phyloP scores from a whole-genome alignment of 1,284 basidiomycete genomes.

The Leccinum variabile region DNA sequence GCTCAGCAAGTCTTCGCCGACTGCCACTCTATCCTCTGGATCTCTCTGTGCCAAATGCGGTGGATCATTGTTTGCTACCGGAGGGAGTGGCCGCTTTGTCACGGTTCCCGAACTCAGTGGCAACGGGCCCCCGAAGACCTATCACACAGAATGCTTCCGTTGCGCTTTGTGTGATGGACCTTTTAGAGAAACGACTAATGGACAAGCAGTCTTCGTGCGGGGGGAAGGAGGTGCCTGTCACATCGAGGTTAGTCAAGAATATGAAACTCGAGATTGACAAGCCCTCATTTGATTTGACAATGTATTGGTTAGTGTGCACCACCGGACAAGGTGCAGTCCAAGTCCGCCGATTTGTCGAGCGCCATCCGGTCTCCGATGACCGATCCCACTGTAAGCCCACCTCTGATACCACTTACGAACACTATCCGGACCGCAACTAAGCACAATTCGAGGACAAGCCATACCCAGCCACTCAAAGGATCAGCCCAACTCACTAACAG shows the following conservation, averaged over 20 bases:
- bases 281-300: constrained; percentile 12
- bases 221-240: constrained; percentile 68
- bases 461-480: constrained; percentile 13
- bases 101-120: constrained; percentile 59
- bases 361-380: constrained; percentile 24
- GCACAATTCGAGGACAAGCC: constrained; percentile 20
- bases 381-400: constrained; percentile 19
- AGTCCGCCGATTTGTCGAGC: constrained; percentile 29
- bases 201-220: constrained; percentile 67
- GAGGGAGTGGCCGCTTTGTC: constrained; percentile 59
- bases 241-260: constrained; percentile 52
- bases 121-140: constrained; percentile 51
- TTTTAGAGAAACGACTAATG: constrained; percentile 60
- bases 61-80: constrained; percentile 54
- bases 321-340: constrained; percentile 45
- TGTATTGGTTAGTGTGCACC: constrained; percentile 59
- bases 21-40: constrained; percentile 30
- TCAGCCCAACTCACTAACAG: constrained; percentile 14
- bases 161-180: constrained; percentile 62
- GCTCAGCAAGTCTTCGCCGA: constrained; percentile 23
- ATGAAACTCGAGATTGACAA: neutral
- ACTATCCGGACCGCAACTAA: constrained; percentile 27
- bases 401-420: constrained; percentile 26
- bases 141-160: constrained; percentile 72
- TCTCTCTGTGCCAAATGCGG: constrained; percentile 57